Base-by-base conservation (phyloP, 192 early-diverging fungal species). In the Paraglomus occultum region DNA sequence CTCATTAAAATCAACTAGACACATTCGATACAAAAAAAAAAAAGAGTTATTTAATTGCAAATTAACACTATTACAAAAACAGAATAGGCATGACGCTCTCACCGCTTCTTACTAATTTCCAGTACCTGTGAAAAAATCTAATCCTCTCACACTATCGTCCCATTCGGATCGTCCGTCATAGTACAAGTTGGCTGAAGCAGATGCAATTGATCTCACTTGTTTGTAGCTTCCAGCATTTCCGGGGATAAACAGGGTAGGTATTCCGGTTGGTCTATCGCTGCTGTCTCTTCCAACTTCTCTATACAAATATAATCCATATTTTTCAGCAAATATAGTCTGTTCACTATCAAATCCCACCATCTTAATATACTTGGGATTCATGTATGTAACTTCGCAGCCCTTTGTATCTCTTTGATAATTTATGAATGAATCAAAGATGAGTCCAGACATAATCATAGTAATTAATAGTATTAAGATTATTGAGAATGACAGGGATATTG, bases 141-240 rank as follows among this genome's bases (percentile, higher is more conserved):
- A 64, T 17, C 64, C 57, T 46, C 77, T 65, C 64, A 58, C 52
- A 4, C 17, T 51, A 20, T 58, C 65, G 8, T 15, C 15, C 23
- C 78, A 54, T 18, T 64, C 51, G 11, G 77, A 75, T 47, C 78
- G 50, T 17, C 69, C 57, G 20, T 87, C 76, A 49, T 84, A 82
- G 74, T 86, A 89, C 42, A 84, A 80, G 3, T 70, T 67, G 14
- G 90, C 74, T 8, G 91, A 74, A 31, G 89, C 87, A n/a, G 89
- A 81, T 6, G 92, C 94, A 17, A 99, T 82, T 15, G 92, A 94
- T 22, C 92, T 81, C 8, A 91, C 84, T 79, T 99, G 96, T 71
- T 91, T 91, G 67, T 90, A 90, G 69, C 91, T 94, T 15, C 96
- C 96, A 23, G 95, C 93, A 67, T 97, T 93, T 0, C 96, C 96